phyloP scores from a whole-genome alignment of 345 rosid genomes.

The Barbarea vulgaris region DNA sequence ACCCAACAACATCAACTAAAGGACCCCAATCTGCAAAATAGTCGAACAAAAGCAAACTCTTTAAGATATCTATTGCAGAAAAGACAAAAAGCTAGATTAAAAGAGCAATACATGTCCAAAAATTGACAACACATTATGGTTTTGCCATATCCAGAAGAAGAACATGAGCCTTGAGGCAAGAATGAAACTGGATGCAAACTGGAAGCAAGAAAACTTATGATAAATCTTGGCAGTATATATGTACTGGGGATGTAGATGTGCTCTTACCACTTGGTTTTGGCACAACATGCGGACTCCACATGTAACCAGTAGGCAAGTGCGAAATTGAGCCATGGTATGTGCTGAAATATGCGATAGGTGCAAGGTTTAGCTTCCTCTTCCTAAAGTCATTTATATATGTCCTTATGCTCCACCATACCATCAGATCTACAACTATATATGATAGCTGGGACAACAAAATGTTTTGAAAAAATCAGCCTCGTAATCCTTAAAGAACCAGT shows the following conservation, averaged over 20 bases:
- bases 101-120: not conserved
- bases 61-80: constrained; percentile 1
- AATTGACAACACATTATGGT: not conserved
- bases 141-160: not conserved
- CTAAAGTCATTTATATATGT: constrained; percentile 92
- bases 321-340: constrained; percentile 94
- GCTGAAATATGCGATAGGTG: constrained; percentile 94
- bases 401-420: constrained; percentile 98
- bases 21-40: constrained; percentile 88
- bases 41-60: constrained; percentile 12
- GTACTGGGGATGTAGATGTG: not conserved
- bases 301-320: constrained; percentile 93
- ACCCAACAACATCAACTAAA: constrained; percentile 93
- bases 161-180: not conserved
- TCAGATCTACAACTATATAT: constrained; percentile 87
- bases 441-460: constrained; percentile 64
- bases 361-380: constrained; percentile 76
- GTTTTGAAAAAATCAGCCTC: constrained; percentile 9
- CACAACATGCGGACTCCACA: constrained; percentile 98
- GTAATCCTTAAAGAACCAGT: not conserved
- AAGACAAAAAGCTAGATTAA: not conserved
- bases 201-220: constrained; percentile 15
- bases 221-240: not conserved
- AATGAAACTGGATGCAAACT: not conserved
- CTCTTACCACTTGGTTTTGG: constrained; percentile 91